Evolutionary conservation across 805 yeast species (phyloP).

Genomic region (Cyberlindnera lachancei): DNA sequence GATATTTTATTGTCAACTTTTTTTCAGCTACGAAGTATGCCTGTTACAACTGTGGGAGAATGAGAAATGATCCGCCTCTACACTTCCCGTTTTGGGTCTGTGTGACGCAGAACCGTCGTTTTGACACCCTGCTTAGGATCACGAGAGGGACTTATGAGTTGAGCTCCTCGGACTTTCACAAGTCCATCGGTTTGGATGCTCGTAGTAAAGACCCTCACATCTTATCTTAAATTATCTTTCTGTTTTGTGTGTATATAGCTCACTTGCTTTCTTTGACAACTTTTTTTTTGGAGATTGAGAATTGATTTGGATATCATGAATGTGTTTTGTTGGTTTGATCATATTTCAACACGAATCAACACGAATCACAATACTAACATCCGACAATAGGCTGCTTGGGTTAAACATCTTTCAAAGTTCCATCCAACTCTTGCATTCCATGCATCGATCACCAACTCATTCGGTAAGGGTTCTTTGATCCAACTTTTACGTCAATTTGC

Average conservation of each 20-base stretch:
- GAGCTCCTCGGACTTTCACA: conserved; percentile 37
- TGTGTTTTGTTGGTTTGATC: too few relatives aligned
- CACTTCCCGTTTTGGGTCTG: conserved; percentile 41
- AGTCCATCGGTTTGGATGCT: conserved; percentile 28
- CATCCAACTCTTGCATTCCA: conserved; percentile 96
- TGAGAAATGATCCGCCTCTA: conserved; percentile 50
- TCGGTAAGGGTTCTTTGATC: conserved; percentile 94
- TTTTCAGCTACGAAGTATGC: conserved; percentile 52
- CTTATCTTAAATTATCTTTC: too few relatives aligned
- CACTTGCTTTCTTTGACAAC: not conserved
- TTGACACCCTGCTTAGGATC: conserved; percentile 23
- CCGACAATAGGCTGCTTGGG: conserved; percentile 99
- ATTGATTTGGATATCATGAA: not conserved
- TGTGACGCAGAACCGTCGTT: conserved; percentile 23
- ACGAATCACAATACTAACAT: too few relatives aligned
- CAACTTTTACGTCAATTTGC: conserved; percentile 92
- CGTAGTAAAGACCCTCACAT: conserved; percentile 92
- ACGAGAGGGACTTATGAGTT: conserved; percentile 59
- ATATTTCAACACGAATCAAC: too few relatives aligned
- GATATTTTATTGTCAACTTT: conserved; percentile 11
- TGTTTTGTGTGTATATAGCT: conserved; percentile 17
- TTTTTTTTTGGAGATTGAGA: not conserved
- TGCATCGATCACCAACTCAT: conserved; percentile 94
- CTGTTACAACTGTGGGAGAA: conserved; percentile 99
- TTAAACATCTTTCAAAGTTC: conserved; percentile 82